A percentile compares a stretch with the other conserved stretches of the same genome.
phyloP scores from a whole-genome alignment of 139 green algal genomes.

The Coelastrella sp. region DNA sequence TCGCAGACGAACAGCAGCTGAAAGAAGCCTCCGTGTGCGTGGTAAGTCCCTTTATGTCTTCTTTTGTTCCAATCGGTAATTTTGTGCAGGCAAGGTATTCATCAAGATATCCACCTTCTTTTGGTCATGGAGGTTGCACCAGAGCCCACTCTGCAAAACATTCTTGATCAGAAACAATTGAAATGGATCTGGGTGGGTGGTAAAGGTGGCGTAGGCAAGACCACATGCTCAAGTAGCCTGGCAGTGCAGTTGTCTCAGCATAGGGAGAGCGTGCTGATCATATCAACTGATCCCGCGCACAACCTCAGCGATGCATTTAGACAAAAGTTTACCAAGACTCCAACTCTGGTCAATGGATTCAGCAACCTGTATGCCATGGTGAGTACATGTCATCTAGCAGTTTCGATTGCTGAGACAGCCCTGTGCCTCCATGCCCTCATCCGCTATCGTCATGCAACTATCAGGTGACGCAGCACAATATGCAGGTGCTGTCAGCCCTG shows the following conservation, averaged over 20 bases:
- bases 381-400: conserved; percentile 11
- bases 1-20: not conserved
- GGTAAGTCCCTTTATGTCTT: too few relatives aligned
- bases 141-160: conserved; percentile 87
- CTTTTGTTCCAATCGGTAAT: too few relatives aligned
- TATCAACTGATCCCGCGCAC: conserved; percentile 96
- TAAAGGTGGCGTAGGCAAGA: conserved; percentile 95
- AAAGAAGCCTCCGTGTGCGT: too few relatives aligned
- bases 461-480: too few relatives aligned
- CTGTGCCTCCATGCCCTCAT: not conserved
- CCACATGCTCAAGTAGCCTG: conserved; percentile 89
- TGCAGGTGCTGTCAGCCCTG: not conserved
- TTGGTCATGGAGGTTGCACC: conserved; percentile 9
- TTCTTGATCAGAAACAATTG: conserved; percentile 87
- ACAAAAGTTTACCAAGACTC: conserved; percentile 94
- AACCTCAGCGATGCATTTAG: conserved; percentile 97
- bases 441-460: too few relatives aligned
- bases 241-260: conserved; percentile 86
- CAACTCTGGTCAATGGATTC: conserved; percentile 88
- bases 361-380: conserved; percentile 97
- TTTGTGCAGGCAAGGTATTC: too few relatives aligned
- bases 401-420: not conserved
- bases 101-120: not conserved
- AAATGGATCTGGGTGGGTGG: conserved; percentile 98
- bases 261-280: conserved; percentile 92